These are phyloP conservation scores for Carex littledalei DNA, from an alignment of 176 grass and related monocot species.

Conservation along the genomic window DNA sequence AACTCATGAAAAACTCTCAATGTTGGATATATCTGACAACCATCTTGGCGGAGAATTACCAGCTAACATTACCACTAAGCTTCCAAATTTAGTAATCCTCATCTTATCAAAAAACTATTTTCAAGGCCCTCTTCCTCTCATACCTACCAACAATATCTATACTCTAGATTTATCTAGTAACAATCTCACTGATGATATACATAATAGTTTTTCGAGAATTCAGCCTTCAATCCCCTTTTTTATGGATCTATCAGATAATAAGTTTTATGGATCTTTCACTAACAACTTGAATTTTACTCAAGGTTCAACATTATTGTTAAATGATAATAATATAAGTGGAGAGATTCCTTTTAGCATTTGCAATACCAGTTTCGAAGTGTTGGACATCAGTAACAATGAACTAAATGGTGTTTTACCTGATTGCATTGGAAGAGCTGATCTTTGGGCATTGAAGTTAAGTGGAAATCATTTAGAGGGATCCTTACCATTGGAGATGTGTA, in stretches of 20 bases:
- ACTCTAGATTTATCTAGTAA: neutral
- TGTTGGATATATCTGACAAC: too few species aligned
- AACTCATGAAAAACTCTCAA: too few species aligned
- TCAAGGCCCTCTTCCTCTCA: too few species aligned
- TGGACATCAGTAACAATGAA: neutral
- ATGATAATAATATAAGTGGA: too few species aligned
- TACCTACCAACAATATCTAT: too few species aligned
- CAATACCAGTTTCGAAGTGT: neutral
- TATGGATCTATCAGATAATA: neutral
- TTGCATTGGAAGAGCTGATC: neutral
- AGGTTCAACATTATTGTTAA: too few species aligned
- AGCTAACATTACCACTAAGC: too few species aligned
- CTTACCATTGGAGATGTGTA: too few species aligned
- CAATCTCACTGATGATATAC: slow-evolving; percentile 17
- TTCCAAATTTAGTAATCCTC: too few species aligned
- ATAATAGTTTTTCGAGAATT: neutral
- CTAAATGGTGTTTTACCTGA: neutral
- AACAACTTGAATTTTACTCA: too few species aligned
- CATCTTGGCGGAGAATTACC: too few species aligned
- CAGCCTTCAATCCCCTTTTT: neutral
- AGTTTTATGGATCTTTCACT: neutral
- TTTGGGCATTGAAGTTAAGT: neutral
- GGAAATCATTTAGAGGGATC: neutral
- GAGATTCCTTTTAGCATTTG: neutral
- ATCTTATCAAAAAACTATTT: too few species aligned